Percentiles rank a stretch among this genome's conserved stretches.
These are phyloP conservation scores for Colletotrichum siamense DNA, from an alignment of 2,329 filamentous ascomycete genomes.

Conservation along the genomic window DNA sequence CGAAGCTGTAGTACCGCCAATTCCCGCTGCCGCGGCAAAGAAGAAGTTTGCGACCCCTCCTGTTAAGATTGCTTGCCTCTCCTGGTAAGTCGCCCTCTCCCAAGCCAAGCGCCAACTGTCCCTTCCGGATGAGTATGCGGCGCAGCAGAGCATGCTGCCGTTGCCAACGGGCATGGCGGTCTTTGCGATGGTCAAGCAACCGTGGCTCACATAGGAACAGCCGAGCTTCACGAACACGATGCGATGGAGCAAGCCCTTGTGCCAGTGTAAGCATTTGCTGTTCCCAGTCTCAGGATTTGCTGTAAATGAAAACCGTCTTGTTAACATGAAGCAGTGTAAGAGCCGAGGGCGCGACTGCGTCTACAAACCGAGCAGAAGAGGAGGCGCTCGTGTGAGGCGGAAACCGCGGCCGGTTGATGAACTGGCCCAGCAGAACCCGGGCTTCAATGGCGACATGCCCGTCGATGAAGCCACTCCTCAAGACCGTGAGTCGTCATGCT, in stretches of 20 bases:
- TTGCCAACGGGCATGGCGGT: background rate
- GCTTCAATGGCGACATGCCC: constrained; percentile 29
- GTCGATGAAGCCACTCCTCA: constrained; percentile 31
- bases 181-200: background rate
- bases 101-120: background rate
- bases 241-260: constrained; percentile 50
- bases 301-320: background rate
- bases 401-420: constrained; percentile 29
- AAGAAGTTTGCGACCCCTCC: constrained; percentile 53
- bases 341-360: constrained; percentile 45
- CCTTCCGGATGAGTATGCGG: background rate
- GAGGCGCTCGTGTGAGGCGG: constrained; percentile 48
- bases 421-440: constrained; percentile 27
- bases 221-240: constrained; percentile 50
- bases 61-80: constrained; percentile 55
- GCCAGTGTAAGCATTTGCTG: constrained; percentile 40
- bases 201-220: constrained; percentile 29
- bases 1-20: constrained; percentile 16
- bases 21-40: constrained; percentile 20
- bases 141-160: background rate
- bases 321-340: constrained; percentile 37
- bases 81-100: constrained; percentile 44
- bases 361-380: constrained; percentile 48
- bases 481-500: constrained; percentile 29
- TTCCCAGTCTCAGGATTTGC: background rate